Evolutionary conservation across 2,329 filamentous ascomycete genomes (phyloP), one percentile per base, ranked within the genome.

Genomic region (Zasmidium cellare): DNA sequence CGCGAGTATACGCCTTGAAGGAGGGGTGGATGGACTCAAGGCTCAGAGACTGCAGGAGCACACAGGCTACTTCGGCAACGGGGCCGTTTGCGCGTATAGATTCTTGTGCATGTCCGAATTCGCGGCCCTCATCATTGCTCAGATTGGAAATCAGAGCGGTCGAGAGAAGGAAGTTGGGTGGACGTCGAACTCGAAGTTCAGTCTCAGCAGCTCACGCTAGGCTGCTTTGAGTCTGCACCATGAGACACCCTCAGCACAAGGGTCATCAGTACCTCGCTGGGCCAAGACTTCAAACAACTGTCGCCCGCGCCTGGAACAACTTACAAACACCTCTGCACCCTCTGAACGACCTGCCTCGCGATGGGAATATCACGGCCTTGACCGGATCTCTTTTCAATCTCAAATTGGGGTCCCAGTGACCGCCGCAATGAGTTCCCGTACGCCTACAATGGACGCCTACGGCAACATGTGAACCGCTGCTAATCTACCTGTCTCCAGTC

Each of bases 401-500:
- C 18, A 16, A 41, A 38, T 49, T 60, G 60, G 56, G 61, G 61
- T 63, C 61, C 61, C 52, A 23, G 61, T 50, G 61, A 58, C 61
- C 61, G 51, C 47, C 46, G 50, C 56, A 24, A 63, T 63, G 61
- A 61, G 58, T 56, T 63, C 61, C 51, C 56, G 61, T 63, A 63
- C 46, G 61, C 57, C 14, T 28, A 28, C 45, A 47, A 35, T 22
- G 41, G 11, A 3, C 16, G 35, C 49, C 22, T 46, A 46, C 18
- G 18, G 23, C 16, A 35, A 11, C 28, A 22, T 11, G 9, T 22
- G n/a, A 35, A 50, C n/a, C 41, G n/a, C 31, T 19, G 46, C 57
- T 61, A 50, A 57, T 46, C 44, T 52, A 44, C 14, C 2, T 6
- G 16, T 47, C n/a, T 45, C 3, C 73, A 97, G 94, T 99, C 76